Percentiles rank a stretch among this genome's conserved stretches.
phyloP scores from a whole-genome alignment of 2,329 filamentous ascomycete species.

The Stachybotrys chartarum region DNA sequence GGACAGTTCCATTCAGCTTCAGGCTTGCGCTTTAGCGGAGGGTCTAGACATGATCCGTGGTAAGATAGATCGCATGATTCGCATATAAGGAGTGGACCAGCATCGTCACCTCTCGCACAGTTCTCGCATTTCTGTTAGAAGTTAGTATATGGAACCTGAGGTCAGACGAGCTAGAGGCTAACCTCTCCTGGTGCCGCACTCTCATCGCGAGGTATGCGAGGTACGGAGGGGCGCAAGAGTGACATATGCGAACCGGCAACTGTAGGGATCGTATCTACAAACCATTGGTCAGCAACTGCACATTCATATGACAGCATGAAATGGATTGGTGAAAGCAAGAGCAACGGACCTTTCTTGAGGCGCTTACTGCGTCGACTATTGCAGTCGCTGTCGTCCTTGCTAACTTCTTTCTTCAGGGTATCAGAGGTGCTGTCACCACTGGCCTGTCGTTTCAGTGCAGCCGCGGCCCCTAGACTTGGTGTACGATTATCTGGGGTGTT shows the following conservation, averaged over 20 bases:
- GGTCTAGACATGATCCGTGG: constrained; percentile 84
- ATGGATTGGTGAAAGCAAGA: not conserved
- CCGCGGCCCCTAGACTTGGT: constrained; percentile 45
- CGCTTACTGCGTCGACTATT: constrained; percentile 84
- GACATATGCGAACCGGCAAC: constrained; percentile 97
- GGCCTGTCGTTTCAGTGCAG: constrained; percentile 69
- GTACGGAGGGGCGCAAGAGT: constrained; percentile 75
- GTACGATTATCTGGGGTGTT: constrained; percentile 58
- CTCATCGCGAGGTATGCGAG: constrained; percentile 54
- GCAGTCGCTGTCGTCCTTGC: constrained; percentile 54
- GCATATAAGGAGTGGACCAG: constrained; percentile 66
- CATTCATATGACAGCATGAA: constrained; percentile 5
- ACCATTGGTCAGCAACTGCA: not conserved
- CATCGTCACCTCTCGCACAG: constrained; percentile 74
- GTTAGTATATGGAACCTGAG: constrained; percentile 8
- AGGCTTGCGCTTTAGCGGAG: constrained; percentile 68
- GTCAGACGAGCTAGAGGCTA: constrained; percentile 14
- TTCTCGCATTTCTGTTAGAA: constrained; percentile 65
- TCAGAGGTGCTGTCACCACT: constrained; percentile 49
- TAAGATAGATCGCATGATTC: constrained; percentile 88
- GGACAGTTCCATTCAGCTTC: constrained; percentile 95
- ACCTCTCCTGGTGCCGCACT: constrained; percentile 34
- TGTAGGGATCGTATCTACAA: constrained; percentile 59
- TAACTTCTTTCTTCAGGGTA: constrained; percentile 31
- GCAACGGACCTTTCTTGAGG: constrained; percentile 58